phyloP scores from a whole-genome alignment of 2,329 filamentous ascomycete genomes.

The Verticillium zaregamsianum region DNA sequence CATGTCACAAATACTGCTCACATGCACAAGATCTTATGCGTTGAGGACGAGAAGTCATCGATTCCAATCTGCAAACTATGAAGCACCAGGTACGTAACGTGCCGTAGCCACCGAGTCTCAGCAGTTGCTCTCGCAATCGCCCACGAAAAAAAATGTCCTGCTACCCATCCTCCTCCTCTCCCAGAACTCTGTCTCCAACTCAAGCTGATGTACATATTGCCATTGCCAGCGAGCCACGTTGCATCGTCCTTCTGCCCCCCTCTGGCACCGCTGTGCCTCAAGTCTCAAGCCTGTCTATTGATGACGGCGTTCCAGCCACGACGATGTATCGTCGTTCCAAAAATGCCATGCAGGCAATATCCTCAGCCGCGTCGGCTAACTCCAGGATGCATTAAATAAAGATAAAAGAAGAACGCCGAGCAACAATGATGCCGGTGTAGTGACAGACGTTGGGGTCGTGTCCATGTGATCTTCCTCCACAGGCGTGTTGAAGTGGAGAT shows the following conservation, averaged over 20 bases:
- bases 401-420: background rate
- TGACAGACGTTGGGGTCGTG: background rate
- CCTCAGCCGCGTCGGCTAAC: background rate
- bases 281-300: background rate
- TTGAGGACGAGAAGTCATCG: background rate
- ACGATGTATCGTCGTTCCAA: background rate
- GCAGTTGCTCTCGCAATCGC: background rate
- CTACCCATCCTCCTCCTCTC: background rate
- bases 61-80: background rate
- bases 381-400: background rate
- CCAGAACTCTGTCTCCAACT: background rate
- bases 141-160: background rate
- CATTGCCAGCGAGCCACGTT: background rate
- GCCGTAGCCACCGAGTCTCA: background rate
- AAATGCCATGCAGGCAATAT: background rate
- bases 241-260: background rate
- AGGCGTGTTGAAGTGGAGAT: constrained; percentile 18
- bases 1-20: no score
- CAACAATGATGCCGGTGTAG: background rate
- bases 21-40: no score
- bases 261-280: background rate
- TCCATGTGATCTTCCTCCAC: constrained; percentile 14
- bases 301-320: background rate
- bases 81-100: background rate
- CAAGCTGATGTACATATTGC: background rate